Base-by-base conservation (phyloP, 208 protist species). In the Phytomonas francai region DNA sequence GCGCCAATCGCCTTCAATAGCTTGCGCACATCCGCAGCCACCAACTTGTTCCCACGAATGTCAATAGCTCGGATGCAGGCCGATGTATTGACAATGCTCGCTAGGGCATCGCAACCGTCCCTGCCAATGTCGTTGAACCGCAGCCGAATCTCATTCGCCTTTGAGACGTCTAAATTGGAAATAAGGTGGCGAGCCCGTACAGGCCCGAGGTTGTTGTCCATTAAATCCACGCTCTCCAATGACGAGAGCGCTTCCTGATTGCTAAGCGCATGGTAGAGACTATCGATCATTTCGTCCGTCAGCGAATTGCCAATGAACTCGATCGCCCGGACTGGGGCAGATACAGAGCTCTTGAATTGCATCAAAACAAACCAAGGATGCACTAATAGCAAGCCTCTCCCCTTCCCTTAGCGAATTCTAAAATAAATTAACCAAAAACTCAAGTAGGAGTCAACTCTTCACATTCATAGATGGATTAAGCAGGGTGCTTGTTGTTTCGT, bases 71-170 rank as follows among this genome's bases (percentile, higher is more conserved):
- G 66, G 22, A 97, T 59, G n/a, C 80, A 87, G 60, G 84, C 70
- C 11, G 83, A 92, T 2, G 91, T 65, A 59, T 83, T 92, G 34
- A 94, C 80, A 25, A 94, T 80, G 30, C 65, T 81, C 14, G 89
- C 87, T n/a, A 97, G 67, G 0, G 80, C 87, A 33, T 97, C 88
- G 65, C 87, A 92, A n/a, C 92, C 92, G 39, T 95, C 88, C 65
- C 85, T 88, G 29, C 89, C 92, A 71, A 97, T 92, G 73, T 92
- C 79, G 68, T 97, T 97, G 81, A 87, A 95, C 30, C 92, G 80
- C 33, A 97, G 68, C 9, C 91, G 59, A 22, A 93, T 74, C 63
- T 94, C 81, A 54, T 67, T 78, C 45, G 92, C 88, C 0, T 78
- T 70, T 7, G 88, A 86, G 0, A 76, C 81, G 64, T 94, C 84